phyloP scores from a whole-genome alignment of 805 yeast species.

The Saccharomycopsis sp. region DNA sequence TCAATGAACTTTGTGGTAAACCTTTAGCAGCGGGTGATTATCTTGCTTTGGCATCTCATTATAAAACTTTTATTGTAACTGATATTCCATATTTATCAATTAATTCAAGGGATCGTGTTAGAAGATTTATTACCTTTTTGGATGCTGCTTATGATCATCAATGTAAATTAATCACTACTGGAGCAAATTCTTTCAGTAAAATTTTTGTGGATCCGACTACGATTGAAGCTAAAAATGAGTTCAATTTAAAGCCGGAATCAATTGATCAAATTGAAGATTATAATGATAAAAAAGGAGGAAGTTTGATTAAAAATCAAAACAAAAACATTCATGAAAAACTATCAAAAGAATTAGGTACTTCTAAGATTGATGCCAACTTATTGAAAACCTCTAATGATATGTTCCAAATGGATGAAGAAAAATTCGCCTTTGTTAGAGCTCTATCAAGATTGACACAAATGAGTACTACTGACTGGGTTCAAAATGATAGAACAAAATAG shows the following conservation, averaged over 20 bases:
- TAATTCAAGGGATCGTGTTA: slow-evolving; percentile 68
- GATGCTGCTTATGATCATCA: slow-evolving; percentile 95
- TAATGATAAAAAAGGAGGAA: slow-evolving; percentile 22
- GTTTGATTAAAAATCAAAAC: slow-evolving; percentile 7
- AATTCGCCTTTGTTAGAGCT: slow-evolving; percentile 95
- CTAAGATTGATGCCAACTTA: slow-evolving; percentile 10
- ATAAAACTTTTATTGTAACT: slow-evolving; percentile 73
- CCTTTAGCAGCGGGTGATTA: slow-evolving; percentile 94
- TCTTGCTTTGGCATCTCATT: slow-evolving; percentile 66
- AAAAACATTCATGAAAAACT: slow-evolving; percentile 4
- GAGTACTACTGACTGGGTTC: slow-evolving; percentile 91
- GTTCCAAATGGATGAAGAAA: slow-evolving; percentile 90
- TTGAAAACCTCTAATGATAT: slow-evolving; percentile 26
- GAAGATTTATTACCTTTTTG: slow-evolving; percentile 87
- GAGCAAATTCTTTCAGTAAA: slow-evolving; percentile 74
- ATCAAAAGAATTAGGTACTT: slow-evolving; percentile 3
- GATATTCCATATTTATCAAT: slow-evolving; percentile 84
- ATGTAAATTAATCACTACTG: slow-evolving; percentile 79
- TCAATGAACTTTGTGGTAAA: slow-evolving; percentile 74
- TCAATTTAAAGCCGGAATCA: slow-evolving; percentile 25
- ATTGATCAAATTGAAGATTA: slow-evolving; percentile 27
- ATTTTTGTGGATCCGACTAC: slow-evolving; percentile 79
- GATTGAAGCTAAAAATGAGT: slow-evolving; percentile 36
- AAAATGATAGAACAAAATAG: slow-evolving; percentile 20
- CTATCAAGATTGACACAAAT: slow-evolving; percentile 83